Conservation (phyloP, 164 flowering plant species). For the Paratinospora sagittata region DNA sequence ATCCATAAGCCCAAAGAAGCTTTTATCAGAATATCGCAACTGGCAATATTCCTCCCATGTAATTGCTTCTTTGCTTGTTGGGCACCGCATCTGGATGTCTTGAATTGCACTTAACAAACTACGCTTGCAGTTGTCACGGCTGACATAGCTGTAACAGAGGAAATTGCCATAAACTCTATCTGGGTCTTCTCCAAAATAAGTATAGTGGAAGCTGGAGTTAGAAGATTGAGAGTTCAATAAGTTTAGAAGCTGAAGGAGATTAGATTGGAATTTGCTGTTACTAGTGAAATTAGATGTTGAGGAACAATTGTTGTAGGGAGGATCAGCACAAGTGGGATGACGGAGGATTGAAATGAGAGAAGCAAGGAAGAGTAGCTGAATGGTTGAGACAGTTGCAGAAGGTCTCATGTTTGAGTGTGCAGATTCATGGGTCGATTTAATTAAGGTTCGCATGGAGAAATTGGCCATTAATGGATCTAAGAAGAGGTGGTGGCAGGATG, state of each 20-base stretch:
- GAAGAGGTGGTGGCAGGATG: no score
- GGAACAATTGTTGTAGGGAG: conserved; percentile 4
- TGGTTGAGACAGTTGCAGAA: neutral
- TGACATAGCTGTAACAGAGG: conserved; percentile 24
- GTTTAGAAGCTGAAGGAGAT: conserved; percentile 16
- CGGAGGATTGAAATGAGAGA: neutral
- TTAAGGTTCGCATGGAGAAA: no score
- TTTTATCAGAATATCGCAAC: conserved; percentile 24
- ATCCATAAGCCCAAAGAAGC: conserved; percentile 24
- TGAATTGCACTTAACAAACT: conserved; percentile 17
- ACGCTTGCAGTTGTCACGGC: conserved; percentile 4
- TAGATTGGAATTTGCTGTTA: conserved; percentile 11
- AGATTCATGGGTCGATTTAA: neutral
- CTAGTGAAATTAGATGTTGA: conserved; percentile 6
- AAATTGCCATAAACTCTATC: conserved; percentile 25
- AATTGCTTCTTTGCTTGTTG: conserved; percentile 21
- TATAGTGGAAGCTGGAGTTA: conserved; percentile 11
- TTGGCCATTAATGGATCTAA: no score
- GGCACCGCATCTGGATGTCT: conserved; percentile 15
- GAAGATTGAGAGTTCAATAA: conserved; percentile 18
- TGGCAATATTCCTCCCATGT: conserved; percentile 33
- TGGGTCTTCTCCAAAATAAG: conserved; percentile 13
- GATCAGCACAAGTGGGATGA: conserved; percentile 7
- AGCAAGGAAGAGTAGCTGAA: conserved; percentile 5
- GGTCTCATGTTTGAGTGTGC: neutral